Evolutionary conservation across 2,329 filamentous ascomycete genomes (phyloP).

Genomic region (Pseudocercospora pini-densiflorae): DNA sequence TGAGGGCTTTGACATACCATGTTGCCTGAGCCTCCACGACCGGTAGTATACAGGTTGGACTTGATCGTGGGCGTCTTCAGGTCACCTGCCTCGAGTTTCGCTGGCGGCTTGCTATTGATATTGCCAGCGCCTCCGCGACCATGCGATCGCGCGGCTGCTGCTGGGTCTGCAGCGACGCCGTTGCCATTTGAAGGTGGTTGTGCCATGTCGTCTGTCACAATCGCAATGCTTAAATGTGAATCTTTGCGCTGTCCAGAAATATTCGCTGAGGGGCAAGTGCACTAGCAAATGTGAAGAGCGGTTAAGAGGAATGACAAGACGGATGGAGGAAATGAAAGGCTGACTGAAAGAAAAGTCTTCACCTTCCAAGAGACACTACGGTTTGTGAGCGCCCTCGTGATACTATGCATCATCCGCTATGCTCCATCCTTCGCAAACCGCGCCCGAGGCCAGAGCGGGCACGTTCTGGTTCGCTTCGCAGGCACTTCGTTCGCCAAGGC

Average conservation of each 20-base stretch:
- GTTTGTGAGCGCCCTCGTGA: not conserved
- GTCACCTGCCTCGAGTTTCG: conserved; percentile 56
- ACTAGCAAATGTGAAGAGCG: not conserved
- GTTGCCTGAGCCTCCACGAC: conserved; percentile 85
- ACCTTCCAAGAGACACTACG: not conserved
- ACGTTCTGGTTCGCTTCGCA: not conserved
- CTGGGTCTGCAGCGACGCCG: not conserved
- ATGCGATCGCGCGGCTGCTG: conserved; percentile 45
- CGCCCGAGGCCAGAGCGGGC: not conserved
- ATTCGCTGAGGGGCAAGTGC: not conserved
- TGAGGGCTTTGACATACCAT: conserved; percentile 55
- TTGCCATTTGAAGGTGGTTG: conserved; percentile 11
- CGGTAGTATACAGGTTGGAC: conserved; percentile 82
- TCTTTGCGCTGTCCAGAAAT: not conserved
- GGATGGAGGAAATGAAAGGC: not conserved
- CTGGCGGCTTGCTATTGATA: conserved; percentile 47
- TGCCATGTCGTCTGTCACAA: not conserved
- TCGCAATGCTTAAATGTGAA: not conserved
- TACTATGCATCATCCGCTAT: not conserved
- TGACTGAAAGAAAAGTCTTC: conserved; percentile 1
- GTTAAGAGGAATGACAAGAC: not conserved
- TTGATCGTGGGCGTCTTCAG: conserved; percentile 85
- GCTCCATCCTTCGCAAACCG: not conserved
- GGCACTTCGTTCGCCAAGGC: not conserved
- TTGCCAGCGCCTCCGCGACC: conserved; percentile 76